Base-by-base conservation (phyloP, 805 yeast genomes). In the Wickerhamiella alocasiicola region DNA sequence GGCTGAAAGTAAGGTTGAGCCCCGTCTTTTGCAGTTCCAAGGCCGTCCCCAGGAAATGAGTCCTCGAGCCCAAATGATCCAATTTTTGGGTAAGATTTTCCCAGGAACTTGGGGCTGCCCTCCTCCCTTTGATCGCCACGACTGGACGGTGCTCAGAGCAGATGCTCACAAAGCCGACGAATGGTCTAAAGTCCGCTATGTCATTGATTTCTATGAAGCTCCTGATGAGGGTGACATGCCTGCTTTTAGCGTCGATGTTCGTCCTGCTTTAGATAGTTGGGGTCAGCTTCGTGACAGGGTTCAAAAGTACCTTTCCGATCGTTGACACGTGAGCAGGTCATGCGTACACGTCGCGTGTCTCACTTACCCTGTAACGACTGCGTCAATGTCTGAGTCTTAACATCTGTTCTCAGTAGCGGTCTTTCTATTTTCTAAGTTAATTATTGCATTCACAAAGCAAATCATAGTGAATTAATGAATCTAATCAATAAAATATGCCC, bases 91-190 rank as follows among this genome's bases (percentile, higher is more conserved):
- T 9, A 69, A 72, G 49, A 19, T 77, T 1, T 80, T 79, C 64
- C 97, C 98, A 1, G 63, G 68, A 12, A 66, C 68, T 9, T 88
- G 74, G 62, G 78, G 75, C 46, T 62, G 77, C 1, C 79, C 79
- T 47, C 83, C 94, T 3, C 99, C 99, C 5, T 91, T 91, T 55
- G 99, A 91, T 60, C 76, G 99, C 59, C 99, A 91, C 54, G 99
- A 91, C 63, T 91, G 99, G 99, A 81, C 94, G 2, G 95, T 91
- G 4, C 66, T 88, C 50, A 71, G 98, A 53, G 67, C 74, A 9
- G 65, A 60, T 41, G 30, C 24, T 5, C 19, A 13, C 3, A n/a
- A n/a, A n/a, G 20, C 29, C 6, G 39, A 3, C 9, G 36, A 17
- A 5, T 81, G 87, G 81, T 64, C 68, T 39, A 64, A 76, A 50